Conservation (phyloP, 116 monocot genomes). For the Papilionanthe hybrid region DNA sequence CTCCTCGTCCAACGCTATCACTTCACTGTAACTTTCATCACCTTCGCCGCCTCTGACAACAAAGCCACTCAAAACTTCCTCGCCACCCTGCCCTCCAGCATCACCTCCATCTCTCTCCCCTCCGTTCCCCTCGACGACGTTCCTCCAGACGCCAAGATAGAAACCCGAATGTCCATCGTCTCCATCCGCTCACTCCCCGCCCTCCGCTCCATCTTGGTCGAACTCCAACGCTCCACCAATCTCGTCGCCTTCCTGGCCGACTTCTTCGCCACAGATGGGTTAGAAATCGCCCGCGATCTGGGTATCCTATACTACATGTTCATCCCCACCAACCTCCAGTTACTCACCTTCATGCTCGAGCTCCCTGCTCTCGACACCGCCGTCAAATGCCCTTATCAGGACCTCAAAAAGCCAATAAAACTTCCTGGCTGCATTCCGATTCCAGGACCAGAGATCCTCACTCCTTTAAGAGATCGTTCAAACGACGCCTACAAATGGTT, state of each 20-base stretch:
- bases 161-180: constrained; percentile 12
- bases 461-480: constrained; percentile 21
- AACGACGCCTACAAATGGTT: constrained; percentile 30
- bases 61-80: constrained; percentile 8
- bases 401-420: constrained; percentile 29
- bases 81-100: constrained; percentile 18
- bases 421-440: constrained; percentile 64
- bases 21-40: constrained; percentile 61
- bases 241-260: constrained; percentile 27
- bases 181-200: constrained; percentile 11
- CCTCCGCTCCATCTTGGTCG: constrained; percentile 11
- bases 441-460: constrained; percentile 32
- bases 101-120: constrained; percentile 26
- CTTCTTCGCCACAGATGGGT: constrained; percentile 21
- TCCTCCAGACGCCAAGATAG: constrained; percentile 10
- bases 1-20: constrained; percentile 28
- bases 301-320: constrained; percentile 28
- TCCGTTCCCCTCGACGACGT: constrained; percentile 14
- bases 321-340: constrained; percentile 18
- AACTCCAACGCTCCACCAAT: constrained; percentile 7
- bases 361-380: constrained; percentile 22
- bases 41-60: constrained; percentile 18
- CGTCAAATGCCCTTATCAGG: constrained; percentile 16
- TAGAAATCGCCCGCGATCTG: constrained; percentile 6
- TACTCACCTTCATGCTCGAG: constrained; percentile 18